A percentile compares a stretch with the other conserved stretches of the same genome.
Evolutionary conservation across 2,329 filamentous ascomycete genomes (phyloP).

Genomic region (Pyrenophora tritici-repentis): DNA sequence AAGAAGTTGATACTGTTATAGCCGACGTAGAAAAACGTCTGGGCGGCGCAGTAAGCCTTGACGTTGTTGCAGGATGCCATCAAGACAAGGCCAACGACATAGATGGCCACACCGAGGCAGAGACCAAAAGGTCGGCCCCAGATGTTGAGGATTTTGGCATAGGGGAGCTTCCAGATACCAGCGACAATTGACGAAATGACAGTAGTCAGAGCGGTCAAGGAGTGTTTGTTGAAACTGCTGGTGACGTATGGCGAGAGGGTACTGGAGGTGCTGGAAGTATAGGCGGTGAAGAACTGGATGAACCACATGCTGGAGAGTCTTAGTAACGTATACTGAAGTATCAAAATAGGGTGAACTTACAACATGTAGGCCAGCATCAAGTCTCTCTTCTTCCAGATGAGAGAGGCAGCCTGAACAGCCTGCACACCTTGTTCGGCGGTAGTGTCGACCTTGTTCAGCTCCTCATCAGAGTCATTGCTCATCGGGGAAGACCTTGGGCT

Average conservation of each 20-base stretch:
- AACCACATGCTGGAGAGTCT: constrained; percentile 35
- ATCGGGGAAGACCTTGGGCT: constrained; percentile 19
- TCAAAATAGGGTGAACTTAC: constrained; percentile 17
- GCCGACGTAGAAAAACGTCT: constrained; percentile 71
- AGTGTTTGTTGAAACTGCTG: constrained; percentile 44
- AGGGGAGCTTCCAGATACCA: constrained; percentile 49
- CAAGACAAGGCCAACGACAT: constrained; percentile 59
- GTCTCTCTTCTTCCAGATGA: constrained; percentile 36
- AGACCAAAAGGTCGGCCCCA: constrained; percentile 50
- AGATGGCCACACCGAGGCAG: constrained; percentile 39
- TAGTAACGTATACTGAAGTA: constrained; percentile 3
- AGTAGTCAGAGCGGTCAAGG: constrained; percentile 45
- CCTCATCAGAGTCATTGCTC: constrained; percentile 31
- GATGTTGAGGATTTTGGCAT: constrained; percentile 52
- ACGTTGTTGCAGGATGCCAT: constrained; percentile 69
- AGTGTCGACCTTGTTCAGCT: constrained; percentile 40
- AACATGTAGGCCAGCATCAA: constrained; percentile 36
- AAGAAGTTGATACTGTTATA: constrained; percentile 64
- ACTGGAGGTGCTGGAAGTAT: constrained; percentile 50
- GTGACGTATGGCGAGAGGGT: constrained; percentile 51
- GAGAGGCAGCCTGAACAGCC: constrained; percentile 34
- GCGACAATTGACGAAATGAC: constrained; percentile 47
- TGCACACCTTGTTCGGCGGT: constrained; percentile 38
- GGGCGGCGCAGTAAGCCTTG: constrained; percentile 66
- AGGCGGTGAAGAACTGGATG: constrained; percentile 56